Conservation (phyloP, 768 basidiomycete species). For the Suillus weaverae region DNA sequence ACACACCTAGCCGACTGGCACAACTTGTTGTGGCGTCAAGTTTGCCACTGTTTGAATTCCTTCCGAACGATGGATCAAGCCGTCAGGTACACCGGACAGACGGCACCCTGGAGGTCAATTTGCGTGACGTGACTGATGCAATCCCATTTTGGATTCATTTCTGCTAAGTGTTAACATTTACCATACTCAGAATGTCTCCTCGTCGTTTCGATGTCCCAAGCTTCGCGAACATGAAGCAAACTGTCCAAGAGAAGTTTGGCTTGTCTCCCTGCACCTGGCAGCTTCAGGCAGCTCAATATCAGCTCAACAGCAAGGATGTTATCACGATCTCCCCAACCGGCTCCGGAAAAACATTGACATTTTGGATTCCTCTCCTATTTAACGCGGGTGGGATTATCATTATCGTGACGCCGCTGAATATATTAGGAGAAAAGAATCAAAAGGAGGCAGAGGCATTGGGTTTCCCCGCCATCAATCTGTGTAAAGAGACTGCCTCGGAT, state of each 20-base stretch:
- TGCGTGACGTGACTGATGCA: neutral
- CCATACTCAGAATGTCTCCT: neutral
- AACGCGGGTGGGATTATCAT: constrained; percentile 12
- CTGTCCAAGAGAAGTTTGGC: constrained; percentile 5
- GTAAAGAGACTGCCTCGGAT: constrained; percentile 9
- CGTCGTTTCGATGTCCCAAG: neutral
- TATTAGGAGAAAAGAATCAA: constrained; percentile 12
- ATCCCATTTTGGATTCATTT: neutral
- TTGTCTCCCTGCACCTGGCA: constrained; percentile 5
- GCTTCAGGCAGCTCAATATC: constrained; percentile 3
- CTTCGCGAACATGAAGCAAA: neutral
- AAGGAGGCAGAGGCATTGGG: constrained; percentile 1
- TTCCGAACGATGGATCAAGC: neutral
- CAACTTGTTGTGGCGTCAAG: neutral
- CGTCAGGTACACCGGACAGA: neutral
- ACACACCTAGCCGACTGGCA: neutral
- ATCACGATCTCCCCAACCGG: constrained; percentile 14
- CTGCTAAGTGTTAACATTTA: neutral
- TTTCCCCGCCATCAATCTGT: constrained; percentile 13
- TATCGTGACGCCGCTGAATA: constrained; percentile 15
- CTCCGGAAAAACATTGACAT: constrained; percentile 12
- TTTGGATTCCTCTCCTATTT: constrained; percentile 15
- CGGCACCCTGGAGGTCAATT: neutral
- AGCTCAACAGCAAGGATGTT: constrained; percentile 7
- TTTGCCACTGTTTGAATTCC: neutral